Evolutionary conservation across 2,329 filamentous ascomycete genomes (phyloP).

Genomic region (Catunica adiposa): DNA sequence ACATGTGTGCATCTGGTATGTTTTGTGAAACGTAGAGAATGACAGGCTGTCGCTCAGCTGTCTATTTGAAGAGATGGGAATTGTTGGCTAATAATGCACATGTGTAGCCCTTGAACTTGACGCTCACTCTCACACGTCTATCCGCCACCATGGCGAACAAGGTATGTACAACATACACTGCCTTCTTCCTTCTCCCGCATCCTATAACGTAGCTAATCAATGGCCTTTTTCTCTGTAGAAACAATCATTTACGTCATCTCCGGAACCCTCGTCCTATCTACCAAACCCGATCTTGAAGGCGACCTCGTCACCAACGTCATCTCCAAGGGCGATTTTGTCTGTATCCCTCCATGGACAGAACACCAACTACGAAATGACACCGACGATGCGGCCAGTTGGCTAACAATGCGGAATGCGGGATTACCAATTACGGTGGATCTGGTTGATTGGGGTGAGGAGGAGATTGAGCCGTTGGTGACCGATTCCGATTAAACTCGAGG

Average conservation of each 20-base stretch:
- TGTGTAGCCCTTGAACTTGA: conserved; percentile 30
- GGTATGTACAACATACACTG: conserved; percentile 23
- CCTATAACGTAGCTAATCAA: background rate
- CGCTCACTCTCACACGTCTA: conserved; percentile 41
- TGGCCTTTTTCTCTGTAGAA: conserved; percentile 26
- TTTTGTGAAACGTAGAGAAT: conserved; percentile 1
- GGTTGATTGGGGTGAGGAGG: conserved; percentile 41
- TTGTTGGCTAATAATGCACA: background rate
- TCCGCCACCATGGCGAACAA: conserved; percentile 56
- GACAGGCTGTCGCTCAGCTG: too few relatives aligned
- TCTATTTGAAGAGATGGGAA: too few relatives aligned
- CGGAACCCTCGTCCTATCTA: conserved; percentile 45
- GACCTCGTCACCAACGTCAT: conserved; percentile 39
- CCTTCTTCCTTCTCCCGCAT: background rate
- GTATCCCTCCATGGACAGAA: conserved; percentile 53
- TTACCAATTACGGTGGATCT: conserved; percentile 46
- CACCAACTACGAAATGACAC: conserved; percentile 54
- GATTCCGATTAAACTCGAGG: conserved; percentile 14
- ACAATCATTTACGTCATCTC: conserved; percentile 50
- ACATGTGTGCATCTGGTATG: conserved; percentile 50
- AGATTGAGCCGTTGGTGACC: conserved; percentile 17
- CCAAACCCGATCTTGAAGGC: conserved; percentile 35
- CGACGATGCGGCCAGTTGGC: conserved; percentile 44
- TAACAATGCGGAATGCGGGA: conserved; percentile 45
- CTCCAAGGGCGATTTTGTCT: conserved; percentile 48